Evolutionary conservation across 1,284 basidiomycete species (phyloP), one percentile per base, ranked within the genome.

Genomic region (Papiliotrema nemorosa): DNA sequence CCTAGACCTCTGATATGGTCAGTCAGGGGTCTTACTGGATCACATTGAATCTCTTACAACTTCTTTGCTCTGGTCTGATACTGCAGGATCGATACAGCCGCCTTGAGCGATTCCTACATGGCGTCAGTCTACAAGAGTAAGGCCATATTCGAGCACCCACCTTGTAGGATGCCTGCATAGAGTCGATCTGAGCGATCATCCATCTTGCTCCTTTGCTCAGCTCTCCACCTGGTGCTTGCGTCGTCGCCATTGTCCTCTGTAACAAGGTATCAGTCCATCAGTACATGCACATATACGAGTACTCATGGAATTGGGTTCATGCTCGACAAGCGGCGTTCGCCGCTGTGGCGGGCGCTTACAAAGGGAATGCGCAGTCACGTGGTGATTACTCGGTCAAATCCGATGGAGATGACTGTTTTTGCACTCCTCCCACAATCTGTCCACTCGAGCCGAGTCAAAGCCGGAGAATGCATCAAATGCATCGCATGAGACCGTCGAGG

Each of bases 171-270:
- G 34, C 24, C 49, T 64, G 55, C 57, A 67, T 59, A 12, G 43
- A 46, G 2, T 60, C 55, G 5, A 67, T 53, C 47, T 53, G 55
- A 4, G 50, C 44, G 1, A 56, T 42, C 33, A 67, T 52, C 65
- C 65, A 67, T 10, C 47, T 48, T 2, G 57, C 54, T 7, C 65
- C 65, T 31, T 31, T 31, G 14, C 29, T 31, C 29, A 31, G 29
- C 29, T 31, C 29, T 31, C 40, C 41, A 38, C 41, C 47, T 33
- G 69, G 67, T 46, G 63, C 66, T 41, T 48, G 58, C 27, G 58
- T 64, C 42, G 62, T 63, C 22, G 64, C 67, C 25, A 52, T 68
- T 20, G 56, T 60, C 47, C 54, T 69, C 16, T 57, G 55, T 10
- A 62, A 64, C 54, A 68, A 67, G 53, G 44, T 64, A n/a, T n/a